Evolutionary conservation across 1,284 basidiomycete genomes (phyloP).

Genomic region (Tilletia walkeri): DNA sequence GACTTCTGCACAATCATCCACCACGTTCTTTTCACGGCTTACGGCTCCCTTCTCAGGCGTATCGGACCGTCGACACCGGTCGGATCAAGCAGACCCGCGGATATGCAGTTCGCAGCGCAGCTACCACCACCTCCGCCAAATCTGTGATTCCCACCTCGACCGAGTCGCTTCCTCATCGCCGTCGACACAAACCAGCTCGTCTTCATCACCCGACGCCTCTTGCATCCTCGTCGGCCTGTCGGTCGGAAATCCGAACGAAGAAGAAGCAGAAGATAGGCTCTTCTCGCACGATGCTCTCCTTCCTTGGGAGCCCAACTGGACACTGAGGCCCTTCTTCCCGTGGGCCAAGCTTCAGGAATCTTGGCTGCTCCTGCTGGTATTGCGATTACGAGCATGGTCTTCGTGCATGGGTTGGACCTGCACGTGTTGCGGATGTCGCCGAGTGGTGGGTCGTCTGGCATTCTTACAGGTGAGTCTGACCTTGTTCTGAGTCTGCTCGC

Average conservation of each 20-base stretch:
- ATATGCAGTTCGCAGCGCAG: background rate
- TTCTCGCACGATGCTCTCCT: constrained; percentile 79
- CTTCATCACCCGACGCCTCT: constrained; percentile 69
- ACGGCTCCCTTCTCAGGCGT: background rate
- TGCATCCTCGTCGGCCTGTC: constrained; percentile 78
- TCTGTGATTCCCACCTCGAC: constrained; percentile 63
- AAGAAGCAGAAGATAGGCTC: constrained; percentile 82
- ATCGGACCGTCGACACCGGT: background rate
- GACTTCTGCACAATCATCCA: constrained; percentile 2
- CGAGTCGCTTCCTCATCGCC: constrained; percentile 86
- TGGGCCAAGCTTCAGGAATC: constrained; percentile 53
- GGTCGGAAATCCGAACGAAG: constrained; percentile 70
- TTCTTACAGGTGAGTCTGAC: constrained; percentile 62
- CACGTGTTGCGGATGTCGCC: constrained; percentile 81
- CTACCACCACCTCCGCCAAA: background rate
- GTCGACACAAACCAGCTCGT: constrained; percentile 73
- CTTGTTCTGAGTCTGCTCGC: background rate
- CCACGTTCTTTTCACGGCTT: constrained; percentile 10
- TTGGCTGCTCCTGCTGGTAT: constrained; percentile 77
- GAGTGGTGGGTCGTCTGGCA: constrained; percentile 79
- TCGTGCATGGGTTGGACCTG: constrained; percentile 80
- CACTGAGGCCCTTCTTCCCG: constrained; percentile 72
- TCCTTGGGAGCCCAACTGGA: constrained; percentile 69
- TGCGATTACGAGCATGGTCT: constrained; percentile 86
- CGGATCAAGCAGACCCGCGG: background rate